Percentiles rank a stretch among this genome's conserved stretches.
These are phyloP conservation scores for Amanita muscaria DNA, from an alignment of 768 basidiomycete genomes.

Conservation along the genomic window DNA sequence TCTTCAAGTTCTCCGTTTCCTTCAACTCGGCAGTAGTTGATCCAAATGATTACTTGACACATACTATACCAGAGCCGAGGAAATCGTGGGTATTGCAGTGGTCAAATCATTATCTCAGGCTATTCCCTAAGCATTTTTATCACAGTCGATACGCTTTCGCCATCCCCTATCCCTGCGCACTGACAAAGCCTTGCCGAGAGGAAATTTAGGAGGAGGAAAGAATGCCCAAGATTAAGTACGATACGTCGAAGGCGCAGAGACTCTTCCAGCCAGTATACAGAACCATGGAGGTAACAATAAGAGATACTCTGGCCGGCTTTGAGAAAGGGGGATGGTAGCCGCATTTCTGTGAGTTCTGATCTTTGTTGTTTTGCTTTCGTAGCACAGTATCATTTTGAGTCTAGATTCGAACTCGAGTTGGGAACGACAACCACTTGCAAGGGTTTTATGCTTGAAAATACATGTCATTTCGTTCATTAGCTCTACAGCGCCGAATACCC, in stretches of 20 bases:
- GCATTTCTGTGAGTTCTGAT: too few relatives aligned
- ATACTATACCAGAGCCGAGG: neutral
- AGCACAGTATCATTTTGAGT: too few relatives aligned
- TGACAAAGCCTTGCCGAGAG: constrained; percentile 20
- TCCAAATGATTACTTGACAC: neutral
- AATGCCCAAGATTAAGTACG: neutral
- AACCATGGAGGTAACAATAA: constrained; percentile 11
- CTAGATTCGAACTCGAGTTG: too few relatives aligned
- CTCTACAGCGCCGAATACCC: too few relatives aligned
- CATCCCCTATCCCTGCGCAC: constrained; percentile 15
- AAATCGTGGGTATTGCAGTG: constrained; percentile 20
- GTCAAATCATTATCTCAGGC: constrained; percentile 5
- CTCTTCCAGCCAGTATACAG: neutral
- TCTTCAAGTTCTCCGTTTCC: neutral
- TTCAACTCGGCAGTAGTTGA: neutral
- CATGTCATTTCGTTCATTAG: too few relatives aligned
- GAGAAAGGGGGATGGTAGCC: neutral
- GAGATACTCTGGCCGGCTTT: neutral
- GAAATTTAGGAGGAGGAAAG: neutral
- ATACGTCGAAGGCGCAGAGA: neutral
- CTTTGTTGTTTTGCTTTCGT: too few relatives aligned
- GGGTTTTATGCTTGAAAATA: too few relatives aligned
- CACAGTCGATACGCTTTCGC: constrained; percentile 26
- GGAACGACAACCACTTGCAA: too few relatives aligned
- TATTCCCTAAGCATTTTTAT: neutral